Conservation (phyloP, 116 monocot species). For the Phalaenopsis hybrid region DNA sequence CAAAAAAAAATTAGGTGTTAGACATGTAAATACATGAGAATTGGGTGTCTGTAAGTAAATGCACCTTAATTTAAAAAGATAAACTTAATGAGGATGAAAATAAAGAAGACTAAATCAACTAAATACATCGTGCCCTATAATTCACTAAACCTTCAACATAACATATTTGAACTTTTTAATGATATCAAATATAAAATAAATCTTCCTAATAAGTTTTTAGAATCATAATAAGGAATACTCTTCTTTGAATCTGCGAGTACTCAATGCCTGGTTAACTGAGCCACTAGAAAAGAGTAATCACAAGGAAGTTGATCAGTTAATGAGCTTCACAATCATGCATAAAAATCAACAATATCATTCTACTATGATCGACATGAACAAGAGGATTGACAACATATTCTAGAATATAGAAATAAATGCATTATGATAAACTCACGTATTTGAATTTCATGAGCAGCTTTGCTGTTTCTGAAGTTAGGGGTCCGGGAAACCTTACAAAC, state of each 20-base stretch:
- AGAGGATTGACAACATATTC: background rate
- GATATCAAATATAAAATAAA: background rate
- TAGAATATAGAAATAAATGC: slow-evolving; percentile 4
- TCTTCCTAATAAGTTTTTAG: background rate
- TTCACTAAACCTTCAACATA: background rate
- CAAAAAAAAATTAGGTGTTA: too few species aligned
- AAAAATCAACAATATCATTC: background rate
- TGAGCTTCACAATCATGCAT: too few species aligned
- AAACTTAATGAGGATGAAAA: background rate
- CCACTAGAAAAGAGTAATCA: background rate
- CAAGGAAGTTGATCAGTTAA: too few species aligned
- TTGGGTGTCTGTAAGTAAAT: too few species aligned
- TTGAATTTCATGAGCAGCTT: slow-evolving; percentile 37
- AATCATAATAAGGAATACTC: background rate
- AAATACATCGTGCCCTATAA: background rate
- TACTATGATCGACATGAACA: background rate
- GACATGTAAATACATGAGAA: too few species aligned
- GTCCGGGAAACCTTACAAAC: slow-evolving; percentile 34
- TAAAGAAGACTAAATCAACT: background rate
- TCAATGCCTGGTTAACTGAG: background rate
- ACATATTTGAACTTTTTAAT: background rate
- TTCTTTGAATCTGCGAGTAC: background rate
- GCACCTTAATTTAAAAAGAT: background rate
- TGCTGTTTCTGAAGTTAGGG: slow-evolving; percentile 38
- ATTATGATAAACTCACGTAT: slow-evolving; percentile 30